Conservation (phyloP, 345 rosid genomes). For the Eucalyptus urophylla region DNA sequence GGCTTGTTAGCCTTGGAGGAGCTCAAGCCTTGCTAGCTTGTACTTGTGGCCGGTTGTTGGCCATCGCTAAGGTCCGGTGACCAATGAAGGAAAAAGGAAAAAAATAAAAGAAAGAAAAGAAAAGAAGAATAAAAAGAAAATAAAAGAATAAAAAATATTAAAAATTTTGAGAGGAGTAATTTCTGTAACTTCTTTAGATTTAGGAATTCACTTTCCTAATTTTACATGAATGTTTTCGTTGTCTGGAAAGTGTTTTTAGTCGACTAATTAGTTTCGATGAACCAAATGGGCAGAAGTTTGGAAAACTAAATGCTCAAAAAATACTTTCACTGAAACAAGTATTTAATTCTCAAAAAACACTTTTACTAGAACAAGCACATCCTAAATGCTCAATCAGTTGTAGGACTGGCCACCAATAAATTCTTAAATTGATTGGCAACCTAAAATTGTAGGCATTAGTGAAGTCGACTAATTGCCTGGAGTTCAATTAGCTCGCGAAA, state of each 20-base stretch:
- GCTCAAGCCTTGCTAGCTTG: fast-evolving
- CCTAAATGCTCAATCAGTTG: not conserved
- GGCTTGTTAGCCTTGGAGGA: fast-evolving
- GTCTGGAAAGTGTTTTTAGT: fast-evolving
- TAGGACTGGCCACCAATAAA: not conserved
- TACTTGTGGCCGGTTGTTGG: fast-evolving
- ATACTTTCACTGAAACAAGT: not conserved
- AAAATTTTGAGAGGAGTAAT: not conserved
- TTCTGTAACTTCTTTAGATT: too few species aligned
- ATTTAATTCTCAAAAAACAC: too few species aligned
- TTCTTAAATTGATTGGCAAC: not conserved
- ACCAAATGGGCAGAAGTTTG: fast-evolving
- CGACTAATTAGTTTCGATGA: not conserved
- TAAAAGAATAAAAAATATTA: fast-evolving
- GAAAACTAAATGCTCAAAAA: not conserved
- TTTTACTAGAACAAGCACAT: not conserved
- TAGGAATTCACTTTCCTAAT: not conserved
- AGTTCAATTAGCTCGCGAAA: not conserved
- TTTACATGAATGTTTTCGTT: not conserved
- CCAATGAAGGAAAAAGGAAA: fast-evolving
- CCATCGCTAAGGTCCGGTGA: fast-evolving
- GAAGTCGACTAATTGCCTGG: not conserved
- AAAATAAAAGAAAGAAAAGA: too few species aligned
- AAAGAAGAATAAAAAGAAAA: fast-evolving
- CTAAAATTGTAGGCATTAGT: not conserved